phyloP scores from a whole-genome alignment of 768 basidiomycete genomes.

The Termitomyces titanicus region DNA sequence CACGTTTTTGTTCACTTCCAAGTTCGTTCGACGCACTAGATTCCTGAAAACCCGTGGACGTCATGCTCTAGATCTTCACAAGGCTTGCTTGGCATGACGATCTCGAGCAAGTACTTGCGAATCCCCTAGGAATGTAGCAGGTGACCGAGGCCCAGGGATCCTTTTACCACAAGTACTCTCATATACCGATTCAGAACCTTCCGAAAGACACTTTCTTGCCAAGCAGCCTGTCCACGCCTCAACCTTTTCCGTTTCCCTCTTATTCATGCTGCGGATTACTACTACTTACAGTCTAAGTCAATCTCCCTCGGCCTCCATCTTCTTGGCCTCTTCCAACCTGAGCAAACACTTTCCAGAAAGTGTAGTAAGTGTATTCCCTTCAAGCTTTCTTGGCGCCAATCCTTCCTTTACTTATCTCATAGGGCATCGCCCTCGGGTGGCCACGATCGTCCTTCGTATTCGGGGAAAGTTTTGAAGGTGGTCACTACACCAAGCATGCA shows the following conservation, averaged over 20 bases:
- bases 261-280: too few species aligned
- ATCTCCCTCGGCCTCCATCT: not conserved
- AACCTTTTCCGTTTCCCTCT: too few species aligned
- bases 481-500: too few species aligned
- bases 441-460: too few species aligned
- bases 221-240: not conserved
- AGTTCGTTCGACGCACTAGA: not conserved
- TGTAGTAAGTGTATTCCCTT: too few species aligned
- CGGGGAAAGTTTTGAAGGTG: too few species aligned
- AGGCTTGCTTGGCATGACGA: not conserved
- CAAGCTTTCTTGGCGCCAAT: not conserved
- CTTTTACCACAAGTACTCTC: not conserved
- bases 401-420: not conserved
- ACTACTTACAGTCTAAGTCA: too few species aligned
- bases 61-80: not conserved
- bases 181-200: not conserved
- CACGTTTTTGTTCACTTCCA: not conserved
- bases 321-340: not conserved
- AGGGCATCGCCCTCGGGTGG: too few species aligned
- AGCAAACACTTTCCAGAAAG: not conserved
- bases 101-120: not conserved
- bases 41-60: too few species aligned
- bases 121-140: not conserved
- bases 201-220: not conserved
- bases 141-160: not conserved